Base-by-base conservation (phyloP, 2,329 filamentous ascomycete species). In the Orbilia brochopaga region DNA sequence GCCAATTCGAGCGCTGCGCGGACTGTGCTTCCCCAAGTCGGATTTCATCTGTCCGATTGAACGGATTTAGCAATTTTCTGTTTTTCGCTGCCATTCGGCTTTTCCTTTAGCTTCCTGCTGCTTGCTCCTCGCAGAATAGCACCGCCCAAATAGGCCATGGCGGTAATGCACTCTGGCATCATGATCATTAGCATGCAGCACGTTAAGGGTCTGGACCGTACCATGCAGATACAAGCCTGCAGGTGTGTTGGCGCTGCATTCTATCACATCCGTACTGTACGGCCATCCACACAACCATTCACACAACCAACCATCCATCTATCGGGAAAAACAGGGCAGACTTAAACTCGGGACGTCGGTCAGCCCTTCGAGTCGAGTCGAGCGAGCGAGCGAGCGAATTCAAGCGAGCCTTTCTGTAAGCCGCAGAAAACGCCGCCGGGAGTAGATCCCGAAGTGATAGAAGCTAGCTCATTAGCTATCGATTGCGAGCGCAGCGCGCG, bases 181-280 rank as follows among this genome's bases (percentile, higher is more conserved):
- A 57, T 65, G 44, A 52, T 48, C 46, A 57, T 61, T 69, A 69
- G 21, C 54, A 70, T 70, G 65, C 65, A 59, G 52, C 11, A 21
- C 30, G 37, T 50, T 63, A 54, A 70, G 65, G 44, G 64, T 55
- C 64, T 69, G 64, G 57, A 57, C 64, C 64, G 52, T 35, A 55
- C 24, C 13, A 55, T 48, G 44, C 44, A 19, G 7, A 10, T 19
- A 5, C 44, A 10, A 23, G 15, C 19, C n/a, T 48, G 7, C n/a
- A 48, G 44, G 15, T 23, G 19, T 48, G 44, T 21, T 48, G 44
- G n/a, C 19, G 8, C 15, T 44, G 13, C 13, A 44, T 5, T 44
- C 40, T 4, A 44, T 4, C 13, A 4, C 17, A 15, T 17, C 11
- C 35, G 7, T 15, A 7, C 35, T 37, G 15, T 37, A 13, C 7